These are phyloP conservation scores for Ogataea zsoltii DNA, from an alignment of 805 yeast species.

Conservation along the genomic window DNA sequence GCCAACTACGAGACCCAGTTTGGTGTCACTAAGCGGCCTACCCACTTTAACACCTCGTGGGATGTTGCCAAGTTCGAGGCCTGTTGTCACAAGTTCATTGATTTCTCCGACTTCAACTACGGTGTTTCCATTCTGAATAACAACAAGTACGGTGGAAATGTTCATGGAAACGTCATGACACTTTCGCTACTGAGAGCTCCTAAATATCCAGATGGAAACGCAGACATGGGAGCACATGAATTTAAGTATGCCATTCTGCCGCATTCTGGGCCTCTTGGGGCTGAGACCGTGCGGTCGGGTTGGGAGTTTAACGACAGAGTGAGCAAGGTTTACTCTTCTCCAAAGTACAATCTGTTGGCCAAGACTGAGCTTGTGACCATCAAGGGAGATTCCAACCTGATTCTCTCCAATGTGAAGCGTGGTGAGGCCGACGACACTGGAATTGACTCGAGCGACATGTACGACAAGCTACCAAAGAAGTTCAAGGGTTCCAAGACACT, in stretches of 20 bases:
- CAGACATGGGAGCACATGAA: slow-evolving; percentile 88
- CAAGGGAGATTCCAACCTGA: slow-evolving; percentile 56
- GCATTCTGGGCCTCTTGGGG: slow-evolving; percentile 66
- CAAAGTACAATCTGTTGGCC: slow-evolving; percentile 1
- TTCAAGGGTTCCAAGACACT: slow-evolving; percentile 50
- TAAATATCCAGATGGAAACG: slow-evolving; percentile 90
- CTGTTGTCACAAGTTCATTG: slow-evolving; percentile 92
- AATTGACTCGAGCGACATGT: slow-evolving; percentile 34
- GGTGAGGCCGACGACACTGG: slow-evolving; percentile 82
- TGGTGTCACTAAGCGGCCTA: slow-evolving; percentile 88
- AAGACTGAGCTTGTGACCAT: slow-evolving; percentile 27
- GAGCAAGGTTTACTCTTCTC: slow-evolving; percentile 19
- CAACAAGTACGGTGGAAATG: slow-evolving; percentile 87
- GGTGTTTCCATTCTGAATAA: slow-evolving; percentile 87
- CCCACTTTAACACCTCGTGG: slow-evolving; percentile 95
- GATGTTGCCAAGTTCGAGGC: slow-evolving; percentile 96
- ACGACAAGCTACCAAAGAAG: slow-evolving; percentile 40
- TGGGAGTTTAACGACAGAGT: slow-evolving; percentile 71
- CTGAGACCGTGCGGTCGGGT: slow-evolving; percentile 70
- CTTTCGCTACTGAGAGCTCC: slow-evolving; percentile 86
- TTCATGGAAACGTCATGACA: slow-evolving; percentile 91
- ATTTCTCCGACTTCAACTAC: slow-evolving; percentile 79
- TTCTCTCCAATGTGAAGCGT: slow-evolving; percentile 78
- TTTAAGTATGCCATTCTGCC: slow-evolving; percentile 86
- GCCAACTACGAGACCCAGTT: slow-evolving; percentile 94